Percentiles rank a stretch among this genome's conserved stretches.
These are phyloP conservation scores for Kazachstania sp. DNA, from an alignment of 1,139 yeast genomes.

Conservation along the genomic window DNA sequence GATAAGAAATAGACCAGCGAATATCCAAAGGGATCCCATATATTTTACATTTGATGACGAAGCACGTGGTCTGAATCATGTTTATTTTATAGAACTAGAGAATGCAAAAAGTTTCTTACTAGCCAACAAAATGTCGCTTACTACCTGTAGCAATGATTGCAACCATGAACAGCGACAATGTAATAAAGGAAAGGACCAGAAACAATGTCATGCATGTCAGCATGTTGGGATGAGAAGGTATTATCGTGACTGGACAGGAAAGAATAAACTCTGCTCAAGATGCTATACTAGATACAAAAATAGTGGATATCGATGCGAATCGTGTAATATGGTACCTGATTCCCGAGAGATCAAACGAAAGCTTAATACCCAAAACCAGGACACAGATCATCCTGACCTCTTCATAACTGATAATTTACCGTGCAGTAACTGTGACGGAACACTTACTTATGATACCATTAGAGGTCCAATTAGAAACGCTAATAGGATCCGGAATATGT, in stretches of 20 bases:
- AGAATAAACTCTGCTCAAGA: slow-evolving; percentile 18
- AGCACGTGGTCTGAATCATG: slow-evolving; percentile 13
- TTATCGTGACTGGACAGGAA: slow-evolving; percentile 24
- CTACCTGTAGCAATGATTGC: slow-evolving; percentile 14
- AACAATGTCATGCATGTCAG: slow-evolving; percentile 22
- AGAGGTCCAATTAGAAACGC: background rate
- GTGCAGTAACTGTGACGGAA: slow-evolving; percentile 20
- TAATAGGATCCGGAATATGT: background rate
- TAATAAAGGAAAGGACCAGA: slow-evolving; percentile 12
- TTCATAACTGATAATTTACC: slow-evolving; percentile 10
- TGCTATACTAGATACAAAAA: slow-evolving; percentile 22
- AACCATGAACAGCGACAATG: slow-evolving; percentile 14
- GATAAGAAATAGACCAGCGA: slow-evolving; percentile 10
- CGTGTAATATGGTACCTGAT: slow-evolving; percentile 23
- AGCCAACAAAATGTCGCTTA: slow-evolving; percentile 18
- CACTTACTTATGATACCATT: slow-evolving; percentile 5
- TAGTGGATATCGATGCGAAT: slow-evolving; percentile 20
- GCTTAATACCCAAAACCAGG: background rate
- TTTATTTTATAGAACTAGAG: slow-evolving; percentile 15
- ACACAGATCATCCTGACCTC: background rate
- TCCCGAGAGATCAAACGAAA: slow-evolving; percentile 6
- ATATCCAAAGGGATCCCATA: slow-evolving; percentile 15
- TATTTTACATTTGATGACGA: slow-evolving; percentile 18
- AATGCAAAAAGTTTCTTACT: slow-evolving; percentile 12
- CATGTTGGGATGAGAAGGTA: slow-evolving; percentile 20